Percentiles rank a stretch among this genome's conserved stretches.
Conservation (phyloP, 148 eudicot genomes). For the Chenopodium quinoa region DNA sequence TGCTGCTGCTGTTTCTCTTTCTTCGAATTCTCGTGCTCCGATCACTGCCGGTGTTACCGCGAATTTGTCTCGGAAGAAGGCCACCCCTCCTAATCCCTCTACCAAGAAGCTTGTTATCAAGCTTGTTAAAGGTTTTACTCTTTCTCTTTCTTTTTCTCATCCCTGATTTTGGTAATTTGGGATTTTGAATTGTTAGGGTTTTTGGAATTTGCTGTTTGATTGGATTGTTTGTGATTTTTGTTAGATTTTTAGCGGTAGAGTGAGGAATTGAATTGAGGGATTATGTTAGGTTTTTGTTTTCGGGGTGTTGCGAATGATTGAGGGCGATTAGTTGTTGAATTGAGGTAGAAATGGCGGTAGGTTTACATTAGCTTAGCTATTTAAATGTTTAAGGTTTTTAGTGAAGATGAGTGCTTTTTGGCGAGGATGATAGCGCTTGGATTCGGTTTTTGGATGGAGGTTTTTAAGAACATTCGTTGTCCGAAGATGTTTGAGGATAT, state of each 20-base stretch:
- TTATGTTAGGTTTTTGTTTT: background rate
- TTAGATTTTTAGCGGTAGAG: background rate
- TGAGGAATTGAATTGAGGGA: background rate
- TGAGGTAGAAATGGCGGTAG: background rate
- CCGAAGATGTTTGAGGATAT: background rate
- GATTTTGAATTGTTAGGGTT: conserved; percentile 20
- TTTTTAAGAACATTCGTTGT: background rate
- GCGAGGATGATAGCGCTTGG: background rate
- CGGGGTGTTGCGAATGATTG: background rate
- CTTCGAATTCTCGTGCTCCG: background rate
- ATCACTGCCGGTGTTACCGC: conserved; percentile 43
- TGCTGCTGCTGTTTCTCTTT: background rate
- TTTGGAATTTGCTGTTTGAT: background rate
- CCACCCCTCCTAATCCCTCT: conserved; percentile 75
- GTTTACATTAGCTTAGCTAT: background rate
- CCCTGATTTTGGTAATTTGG: background rate
- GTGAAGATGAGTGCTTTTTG: background rate
- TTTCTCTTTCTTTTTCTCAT: background rate
- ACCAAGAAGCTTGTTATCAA: conserved; percentile 84
- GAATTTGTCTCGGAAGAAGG: conserved; percentile 86
- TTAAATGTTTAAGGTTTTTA: background rate
- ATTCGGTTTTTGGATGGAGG: background rate
- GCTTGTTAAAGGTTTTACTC: conserved; percentile 62
- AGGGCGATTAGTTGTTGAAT: background rate
- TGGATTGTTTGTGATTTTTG: background rate